Base-by-base conservation (phyloP, 2,329 filamentous ascomycete species). In the Plenodomus lindquistii region DNA sequence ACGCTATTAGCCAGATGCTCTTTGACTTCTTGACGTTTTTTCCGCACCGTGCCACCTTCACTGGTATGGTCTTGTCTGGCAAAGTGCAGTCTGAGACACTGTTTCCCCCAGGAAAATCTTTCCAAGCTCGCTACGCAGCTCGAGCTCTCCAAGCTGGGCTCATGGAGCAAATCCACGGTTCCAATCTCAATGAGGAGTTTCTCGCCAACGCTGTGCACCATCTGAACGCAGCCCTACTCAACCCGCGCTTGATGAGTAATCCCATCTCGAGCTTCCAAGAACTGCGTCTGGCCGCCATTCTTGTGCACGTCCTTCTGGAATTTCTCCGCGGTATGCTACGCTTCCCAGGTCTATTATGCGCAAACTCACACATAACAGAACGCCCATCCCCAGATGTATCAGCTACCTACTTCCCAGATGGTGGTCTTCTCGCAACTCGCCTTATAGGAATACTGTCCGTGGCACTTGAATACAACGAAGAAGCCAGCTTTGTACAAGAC, bases 1-100 rank as follows among this genome's bases (percentile, higher is more conserved):
- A 92, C 48, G 44, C 46, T 2, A 65, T 65, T 15, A 73, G 71
- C 48, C 57, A 59, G 47, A 46, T 60, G 56, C 64, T 72, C 6
- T 72, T 68, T 37, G 68, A 70, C 5, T 72, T 73, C 40, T 50
- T 73, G 22, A 61, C 46, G 39, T 56, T 54, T 29, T 70, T 73
- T 22, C 67, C 67, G 5, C 62, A 61, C 15, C 65, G 60, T 16
- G 63, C 58, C 22, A 53, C 59, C 10, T 64, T 72, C 19, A 57
- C 61, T 6, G 63, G 69, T 24, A 56, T 53, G 10, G 63, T 72
- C 10, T 52, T 59, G 15, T 50, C 55, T 3, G 66, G 59, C 9
- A 52, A 54, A 7, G 60, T 54, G 17, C 55, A 54, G n/a, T 42
- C 59, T 6, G 52, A 62, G 13, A 48, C 50, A 15, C 52, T 72